Conservation (phyloP, 2,329 filamentous ascomycete species). For the Pseudogymnoascus sp. region DNA sequence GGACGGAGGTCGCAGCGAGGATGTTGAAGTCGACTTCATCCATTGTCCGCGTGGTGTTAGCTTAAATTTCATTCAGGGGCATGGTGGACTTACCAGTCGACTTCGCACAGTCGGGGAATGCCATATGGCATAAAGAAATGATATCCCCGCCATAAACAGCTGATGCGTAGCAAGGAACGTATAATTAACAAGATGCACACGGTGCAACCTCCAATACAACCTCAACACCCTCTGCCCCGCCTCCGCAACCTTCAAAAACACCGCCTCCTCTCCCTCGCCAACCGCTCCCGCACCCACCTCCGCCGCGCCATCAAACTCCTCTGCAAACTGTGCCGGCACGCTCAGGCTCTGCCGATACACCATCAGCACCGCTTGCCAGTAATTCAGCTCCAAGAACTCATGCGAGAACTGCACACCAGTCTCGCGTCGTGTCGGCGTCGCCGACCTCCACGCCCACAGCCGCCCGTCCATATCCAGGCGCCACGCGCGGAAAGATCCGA, state of each 20-base stretch:
- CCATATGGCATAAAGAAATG: constrained; percentile 96
- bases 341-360: constrained; percentile 86
- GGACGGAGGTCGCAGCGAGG: constrained; percentile 83
- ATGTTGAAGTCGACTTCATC: constrained; percentile 98
- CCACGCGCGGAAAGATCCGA: constrained; percentile 83
- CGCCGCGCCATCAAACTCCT: constrained; percentile 62
- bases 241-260: constrained; percentile 92
- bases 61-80: constrained; percentile 12
- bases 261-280: constrained; percentile 74
- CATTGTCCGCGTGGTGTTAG: constrained; percentile 54
- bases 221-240: constrained; percentile 89
- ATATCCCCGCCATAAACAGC: constrained; percentile 94
- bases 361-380: constrained; percentile 97
- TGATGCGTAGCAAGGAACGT: constrained; percentile 94
- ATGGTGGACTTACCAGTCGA: constrained; percentile 59
- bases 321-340: constrained; percentile 76
- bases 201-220: constrained; percentile 82
- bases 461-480: constrained; percentile 78
- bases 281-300: constrained; percentile 38
- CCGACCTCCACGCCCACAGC: constrained; percentile 78
- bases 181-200: constrained; percentile 86
- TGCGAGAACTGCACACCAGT: constrained; percentile 85
- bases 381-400: constrained; percentile 89
- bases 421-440: constrained; percentile 67
- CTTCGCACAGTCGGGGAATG: constrained; percentile 85